phyloP scores from a whole-genome alignment of 1,139 yeast genomes.

The Taphrina pruni region DNA sequence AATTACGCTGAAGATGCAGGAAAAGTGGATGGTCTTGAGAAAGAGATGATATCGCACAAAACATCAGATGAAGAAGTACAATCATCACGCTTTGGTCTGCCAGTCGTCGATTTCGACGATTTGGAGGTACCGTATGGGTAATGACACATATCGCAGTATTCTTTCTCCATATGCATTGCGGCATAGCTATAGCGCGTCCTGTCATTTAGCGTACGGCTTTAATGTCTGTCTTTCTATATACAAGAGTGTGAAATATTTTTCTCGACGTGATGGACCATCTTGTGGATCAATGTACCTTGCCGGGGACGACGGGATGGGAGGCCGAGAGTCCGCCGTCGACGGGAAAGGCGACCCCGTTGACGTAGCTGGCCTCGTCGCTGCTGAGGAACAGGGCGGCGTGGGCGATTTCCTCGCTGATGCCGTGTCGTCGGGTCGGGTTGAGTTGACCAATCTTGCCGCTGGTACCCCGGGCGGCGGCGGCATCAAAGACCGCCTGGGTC shows the following conservation, averaged over 20 bases:
- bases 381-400: slow-evolving; percentile 43
- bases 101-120: slow-evolving; percentile 34
- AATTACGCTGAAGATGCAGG: slow-evolving; percentile 9
- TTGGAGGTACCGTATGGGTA: slow-evolving; percentile 24
- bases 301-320: slow-evolving; percentile 43
- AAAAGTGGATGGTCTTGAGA: not conserved
- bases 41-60: not conserved
- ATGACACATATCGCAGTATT: too few species aligned
- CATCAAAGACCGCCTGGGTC: slow-evolving; percentile 38
- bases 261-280: not conserved
- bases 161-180: too few species aligned
- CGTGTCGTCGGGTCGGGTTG: slow-evolving; percentile 43
- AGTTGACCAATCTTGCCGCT: slow-evolving; percentile 42
- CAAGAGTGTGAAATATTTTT: not conserved
- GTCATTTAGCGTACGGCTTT: not conserved
- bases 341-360: slow-evolving; percentile 42
- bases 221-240: not conserved
- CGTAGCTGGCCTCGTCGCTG: slow-evolving; percentile 42
- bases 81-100: slow-evolving; percentile 12
- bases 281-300: slow-evolving; percentile 36
- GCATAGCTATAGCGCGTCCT: not conserved
- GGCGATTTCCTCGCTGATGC: slow-evolving; percentile 43
- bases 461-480: slow-evolving; percentile 42
- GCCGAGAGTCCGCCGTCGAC: slow-evolving; percentile 45
- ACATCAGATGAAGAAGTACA: not conserved